Evolutionary conservation across 768 basidiomycete species (phyloP), one percentile per base, ranked within the genome.

Genomic region (Russula sp.): DNA sequence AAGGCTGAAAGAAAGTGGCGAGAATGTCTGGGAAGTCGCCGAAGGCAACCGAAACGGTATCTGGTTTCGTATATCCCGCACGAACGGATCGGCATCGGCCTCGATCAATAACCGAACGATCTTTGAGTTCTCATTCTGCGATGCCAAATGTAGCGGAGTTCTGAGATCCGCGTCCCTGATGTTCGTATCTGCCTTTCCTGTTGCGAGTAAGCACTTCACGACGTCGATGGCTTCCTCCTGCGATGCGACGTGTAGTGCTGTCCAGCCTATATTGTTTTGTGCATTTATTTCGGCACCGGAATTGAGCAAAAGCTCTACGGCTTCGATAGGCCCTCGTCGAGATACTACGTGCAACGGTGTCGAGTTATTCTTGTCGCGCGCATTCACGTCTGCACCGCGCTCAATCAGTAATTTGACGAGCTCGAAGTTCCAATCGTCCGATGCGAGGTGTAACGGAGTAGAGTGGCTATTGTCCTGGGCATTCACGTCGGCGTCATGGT

Each of bases 381-480:
- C 24, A 18, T 48, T n/a, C 38, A 40, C 38, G 16, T 40, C 38
- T 14, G 38, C 38, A 16, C 1, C 16, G 14, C 14, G 2, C 38
- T 18, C n/a, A 5, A 20, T 48, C 34, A 46, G 46, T n/a, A 34
- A 22, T 7, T 14, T 1, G 22, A 10, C 30, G n/a, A 58, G 6
- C 28, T 48, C 44, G 44, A 34, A 18, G n/a, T 14, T 30, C 22
- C 57, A 44, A n/a, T 48, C n/a, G 28, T 58, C 42, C 9, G 57
- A 14, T 11, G 46, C 57, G 4, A 59, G 44, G 46, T 59, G 57
- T 9, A 59, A 14, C 10, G 46, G 46, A 18, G 57, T 49, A 30
- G 30, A 59, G 14, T 6, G 16, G 30, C 49, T 48, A 4, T n/a
- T 32, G 46, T 32, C 32, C 16, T 14, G 22, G 16, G 34, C 8